Percentiles rank a stretch among this genome's conserved stretches.
Conservation (phyloP, 331 rosid species). For the Arachis monticola region DNA sequence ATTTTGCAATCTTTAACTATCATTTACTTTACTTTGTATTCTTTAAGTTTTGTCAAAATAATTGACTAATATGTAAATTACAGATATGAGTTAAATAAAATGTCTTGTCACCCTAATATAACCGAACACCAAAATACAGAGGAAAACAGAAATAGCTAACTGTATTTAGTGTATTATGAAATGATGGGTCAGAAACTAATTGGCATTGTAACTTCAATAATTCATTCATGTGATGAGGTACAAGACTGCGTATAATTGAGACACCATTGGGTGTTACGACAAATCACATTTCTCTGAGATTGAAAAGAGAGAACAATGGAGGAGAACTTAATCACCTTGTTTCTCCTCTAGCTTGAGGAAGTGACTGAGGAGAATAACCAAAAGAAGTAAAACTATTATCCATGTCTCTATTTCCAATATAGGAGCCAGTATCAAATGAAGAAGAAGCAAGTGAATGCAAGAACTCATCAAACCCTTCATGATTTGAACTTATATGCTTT, state of each 20-base stretch:
- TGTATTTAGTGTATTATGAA: background rate
- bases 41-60: no score
- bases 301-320: background rate
- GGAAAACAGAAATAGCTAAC: background rate
- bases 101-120: no score
- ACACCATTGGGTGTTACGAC: constrained; percentile 16
- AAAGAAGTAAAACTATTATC: constrained; percentile 41
- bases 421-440: constrained; percentile 50
- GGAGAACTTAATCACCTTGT: constrained; percentile 35
- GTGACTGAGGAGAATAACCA: constrained; percentile 48
- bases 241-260: constrained; percentile 16
- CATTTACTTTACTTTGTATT: no score
- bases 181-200: background rate
- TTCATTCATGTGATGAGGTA: constrained; percentile 14
- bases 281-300: constrained; percentile 9
- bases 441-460: constrained; percentile 57
- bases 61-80: no score
- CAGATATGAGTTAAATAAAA: no score
- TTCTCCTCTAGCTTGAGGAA: constrained; percentile 46
- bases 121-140: background rate
- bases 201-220: constrained; percentile 4
- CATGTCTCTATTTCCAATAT: constrained; percentile 40
- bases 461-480: constrained; percentile 64
- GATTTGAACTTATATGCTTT: constrained; percentile 30
- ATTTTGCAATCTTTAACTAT: no score